phyloP scores from a whole-genome alignment of 306 rosid genomes.

The Dicorynia guianensis region DNA sequence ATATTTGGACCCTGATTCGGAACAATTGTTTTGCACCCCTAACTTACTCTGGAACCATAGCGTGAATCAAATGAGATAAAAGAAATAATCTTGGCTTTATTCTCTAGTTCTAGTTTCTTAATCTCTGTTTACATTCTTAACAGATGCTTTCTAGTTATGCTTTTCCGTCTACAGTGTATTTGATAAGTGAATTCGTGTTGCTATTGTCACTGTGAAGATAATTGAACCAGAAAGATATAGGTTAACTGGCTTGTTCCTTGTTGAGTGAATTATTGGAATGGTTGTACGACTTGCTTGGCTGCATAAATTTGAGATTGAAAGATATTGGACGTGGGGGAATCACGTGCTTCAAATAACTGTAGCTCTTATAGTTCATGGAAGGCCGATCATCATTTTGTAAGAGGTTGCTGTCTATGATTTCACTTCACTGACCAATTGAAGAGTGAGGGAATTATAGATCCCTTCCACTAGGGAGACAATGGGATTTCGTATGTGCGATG shows the following conservation, averaged over 20 bases:
- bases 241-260: neutral
- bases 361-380: neutral
- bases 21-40: neutral
- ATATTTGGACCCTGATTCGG: neutral
- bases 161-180: neutral
- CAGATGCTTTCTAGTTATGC: neutral
- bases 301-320: neutral
- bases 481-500: neutral
- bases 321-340: neutral
- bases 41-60: neutral
- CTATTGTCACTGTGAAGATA: neutral
- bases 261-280: neutral
- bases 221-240: neutral
- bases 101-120: slow-evolving; percentile 35
- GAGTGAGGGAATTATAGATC: neutral
- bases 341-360: neutral
- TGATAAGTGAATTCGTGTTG: neutral
- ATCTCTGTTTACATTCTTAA: slow-evolving; percentile 1
- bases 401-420: neutral
- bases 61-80: neutral
- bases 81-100: neutral
- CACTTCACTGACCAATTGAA: neutral
- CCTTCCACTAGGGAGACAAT: slow-evolving; percentile 3
- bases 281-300: neutral
- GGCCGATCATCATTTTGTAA: neutral